Evolutionary conservation across 768 basidiomycete genomes (phyloP), one percentile per base, ranked within the genome.

Genomic region (Cystofilobasidium capitatum): DNA sequence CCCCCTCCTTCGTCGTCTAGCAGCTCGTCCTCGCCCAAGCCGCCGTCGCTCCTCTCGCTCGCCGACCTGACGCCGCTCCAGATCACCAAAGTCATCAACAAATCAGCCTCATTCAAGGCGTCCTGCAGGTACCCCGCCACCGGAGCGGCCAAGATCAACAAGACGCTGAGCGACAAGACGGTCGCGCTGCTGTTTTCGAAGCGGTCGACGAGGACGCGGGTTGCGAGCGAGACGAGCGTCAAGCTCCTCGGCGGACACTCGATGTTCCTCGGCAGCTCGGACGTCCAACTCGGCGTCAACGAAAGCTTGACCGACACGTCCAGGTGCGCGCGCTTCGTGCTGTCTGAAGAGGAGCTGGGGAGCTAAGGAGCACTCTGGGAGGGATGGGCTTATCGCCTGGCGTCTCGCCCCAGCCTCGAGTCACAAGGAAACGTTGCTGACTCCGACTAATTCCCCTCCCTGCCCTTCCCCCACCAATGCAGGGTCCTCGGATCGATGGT

Each of bases 281-380:
- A 98, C 75, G 93, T 97, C 63, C 96, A 99, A 72, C 81, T 99
- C 26, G 94, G 94, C 57, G 92, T 97, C 49, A 99, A 96, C 77
- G 96, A 99, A 82, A 84, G 81, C 35, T 76, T 84, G 4, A 80
- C 88, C 45, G 96, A 99, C 79, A 85, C 88, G 0, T 87, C 90
- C 16, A 82, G 86, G 31, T 68, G 66, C 36, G 66, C 35, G 0
- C 7, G 22, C 4, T 10, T 40, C 24, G 8, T 51, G 49, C 26
- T 55, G 64, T 24, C 20, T 40, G 49, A 44, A 35, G 26, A 26
- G 22, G 59, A 29, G 40, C 2, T 16, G 17, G 35, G 13, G 26
- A 51, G 49, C 12, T 20, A 10, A 12, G 17, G 49, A n/a, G 36
- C 20, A n/a, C 12, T 51, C 45, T 16, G 8, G 58, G 58, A 13